A percentile compares a stretch with the other conserved stretches of the same genome.
phyloP scores from a whole-genome alignment of 2,329 filamentous ascomycete genomes.

The Pseudogymnoascus sp. region DNA sequence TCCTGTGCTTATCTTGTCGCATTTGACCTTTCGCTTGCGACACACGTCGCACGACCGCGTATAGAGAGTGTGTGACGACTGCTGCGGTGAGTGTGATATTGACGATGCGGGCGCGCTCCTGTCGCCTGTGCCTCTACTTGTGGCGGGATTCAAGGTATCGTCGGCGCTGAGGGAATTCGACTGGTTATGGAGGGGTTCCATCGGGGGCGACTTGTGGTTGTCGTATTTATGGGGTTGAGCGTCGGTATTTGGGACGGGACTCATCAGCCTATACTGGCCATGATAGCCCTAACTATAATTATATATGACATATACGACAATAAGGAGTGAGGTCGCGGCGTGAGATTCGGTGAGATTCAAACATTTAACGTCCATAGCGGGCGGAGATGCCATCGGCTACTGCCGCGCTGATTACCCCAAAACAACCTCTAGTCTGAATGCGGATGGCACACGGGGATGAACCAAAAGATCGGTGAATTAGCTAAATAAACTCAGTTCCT shows the following conservation, averaged over 20 bases:
- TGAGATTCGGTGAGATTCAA: not conserved
- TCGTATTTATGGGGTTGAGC: not conserved
- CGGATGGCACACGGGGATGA: not conserved
- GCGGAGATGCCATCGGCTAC: not conserved
- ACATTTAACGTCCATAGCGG: not conserved
- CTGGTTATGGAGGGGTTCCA: not conserved
- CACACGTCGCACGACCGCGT: conserved; percentile 40
- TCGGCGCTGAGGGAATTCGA: not conserved
- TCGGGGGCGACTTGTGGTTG: not conserved
- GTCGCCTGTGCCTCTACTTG: not conserved
- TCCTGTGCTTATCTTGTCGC: conserved; percentile 63
- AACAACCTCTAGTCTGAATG: conserved; percentile 1
- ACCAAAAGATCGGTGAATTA: not conserved
- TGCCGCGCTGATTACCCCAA: not conserved
- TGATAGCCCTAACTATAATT: not conserved
- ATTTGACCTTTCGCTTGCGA: conserved; percentile 59
- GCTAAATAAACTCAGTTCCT: not conserved
- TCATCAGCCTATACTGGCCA: conserved; percentile 3
- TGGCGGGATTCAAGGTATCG: not conserved
- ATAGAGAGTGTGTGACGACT: conserved; percentile 21
- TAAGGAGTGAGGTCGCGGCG: not conserved
- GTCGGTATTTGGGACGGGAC: not conserved
- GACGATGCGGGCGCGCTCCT: not conserved
- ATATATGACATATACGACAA: conserved; percentile 3
- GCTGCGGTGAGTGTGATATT: not conserved